Evolutionary conservation across 805 yeast genomes (phyloP).

Genomic region (Candida broadrunensis): DNA sequence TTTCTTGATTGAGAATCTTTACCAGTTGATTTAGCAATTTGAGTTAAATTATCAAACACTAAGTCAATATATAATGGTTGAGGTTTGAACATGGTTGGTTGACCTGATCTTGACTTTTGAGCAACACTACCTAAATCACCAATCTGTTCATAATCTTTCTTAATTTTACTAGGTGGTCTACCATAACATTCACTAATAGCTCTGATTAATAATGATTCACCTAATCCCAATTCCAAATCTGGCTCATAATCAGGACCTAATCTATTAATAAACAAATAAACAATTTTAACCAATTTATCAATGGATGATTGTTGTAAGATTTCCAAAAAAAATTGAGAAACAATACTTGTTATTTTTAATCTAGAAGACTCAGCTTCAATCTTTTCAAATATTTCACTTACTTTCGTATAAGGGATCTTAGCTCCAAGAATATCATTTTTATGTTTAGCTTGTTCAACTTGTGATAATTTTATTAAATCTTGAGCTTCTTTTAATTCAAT

Average conservation of each 20-base stretch:
- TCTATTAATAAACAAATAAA: conserved; percentile 82
- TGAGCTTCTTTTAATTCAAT: conserved; percentile 10
- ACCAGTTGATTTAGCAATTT: conserved; percentile 78
- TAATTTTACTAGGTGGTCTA: conserved; percentile 65
- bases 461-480: conserved; percentile 6
- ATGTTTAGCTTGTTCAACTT: conserved; percentile 2
- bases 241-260: conserved; percentile 93
- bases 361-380: conserved; percentile 82
- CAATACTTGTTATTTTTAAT: conserved; percentile 71
- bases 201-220: conserved; percentile 84
- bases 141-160: conserved; percentile 66
- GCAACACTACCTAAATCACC: conserved; percentile 96
- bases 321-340: conserved; percentile 68
- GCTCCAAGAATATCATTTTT: background rate
- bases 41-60: conserved; percentile 72
- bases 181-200: conserved; percentile 92
- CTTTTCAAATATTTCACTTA: conserved; percentile 68
- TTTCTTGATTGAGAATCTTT: conserved; percentile 78
- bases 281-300: conserved; percentile 61
- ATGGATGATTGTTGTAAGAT: conserved; percentile 48
- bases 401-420: conserved; percentile 30
- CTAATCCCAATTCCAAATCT: conserved; percentile 89
- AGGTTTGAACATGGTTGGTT: conserved; percentile 92
- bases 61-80: conserved; percentile 67
- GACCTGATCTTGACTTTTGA: conserved; percentile 74